phyloP scores from a whole-genome alignment of 2,329 filamentous ascomycete species.

The Calonectria naviculata region DNA sequence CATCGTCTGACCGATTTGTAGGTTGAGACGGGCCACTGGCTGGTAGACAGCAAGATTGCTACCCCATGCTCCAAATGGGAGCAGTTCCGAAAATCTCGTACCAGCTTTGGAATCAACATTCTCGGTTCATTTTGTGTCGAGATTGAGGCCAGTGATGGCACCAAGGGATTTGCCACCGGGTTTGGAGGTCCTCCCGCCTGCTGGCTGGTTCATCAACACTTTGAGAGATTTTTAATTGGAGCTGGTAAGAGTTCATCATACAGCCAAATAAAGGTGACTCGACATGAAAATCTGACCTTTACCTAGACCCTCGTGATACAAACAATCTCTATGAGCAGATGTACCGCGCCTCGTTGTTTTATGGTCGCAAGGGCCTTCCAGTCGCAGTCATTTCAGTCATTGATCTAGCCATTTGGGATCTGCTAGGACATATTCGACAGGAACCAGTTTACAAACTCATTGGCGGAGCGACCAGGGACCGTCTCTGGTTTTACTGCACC shows the following conservation, averaged over 20 bases:
- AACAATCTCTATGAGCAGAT: conserved; percentile 96
- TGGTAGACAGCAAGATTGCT: neutral
- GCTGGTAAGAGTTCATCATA: conserved; percentile 50
- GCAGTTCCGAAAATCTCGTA: neutral
- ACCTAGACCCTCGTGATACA: conserved; percentile 82
- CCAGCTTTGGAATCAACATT: conserved; percentile 55
- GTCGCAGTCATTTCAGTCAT: conserved; percentile 94
- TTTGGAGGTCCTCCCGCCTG: conserved; percentile 94
- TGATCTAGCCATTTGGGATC: conserved; percentile 92
- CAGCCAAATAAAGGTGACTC: too few relatives aligned
- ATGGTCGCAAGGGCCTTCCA: conserved; percentile 91
- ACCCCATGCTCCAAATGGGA: neutral
- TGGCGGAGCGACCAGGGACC: conserved; percentile 84
- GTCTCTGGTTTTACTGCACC: conserved; percentile 93
- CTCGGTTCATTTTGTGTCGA: conserved; percentile 92
- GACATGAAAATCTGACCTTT: neutral
- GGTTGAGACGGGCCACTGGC: neutral
- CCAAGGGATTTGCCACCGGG: conserved; percentile 91
- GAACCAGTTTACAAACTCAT: conserved; percentile 97
- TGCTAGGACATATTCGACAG: conserved; percentile 88
- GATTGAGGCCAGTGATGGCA: conserved; percentile 88
- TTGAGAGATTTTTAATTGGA: conserved; percentile 90
- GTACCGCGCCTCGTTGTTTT: conserved; percentile 97
- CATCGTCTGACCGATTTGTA: neutral
- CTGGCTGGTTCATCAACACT: conserved; percentile 94